phyloP scores from a whole-genome alignment of 1,139 yeast genomes.

The Geotrichum histeridarum region DNA sequence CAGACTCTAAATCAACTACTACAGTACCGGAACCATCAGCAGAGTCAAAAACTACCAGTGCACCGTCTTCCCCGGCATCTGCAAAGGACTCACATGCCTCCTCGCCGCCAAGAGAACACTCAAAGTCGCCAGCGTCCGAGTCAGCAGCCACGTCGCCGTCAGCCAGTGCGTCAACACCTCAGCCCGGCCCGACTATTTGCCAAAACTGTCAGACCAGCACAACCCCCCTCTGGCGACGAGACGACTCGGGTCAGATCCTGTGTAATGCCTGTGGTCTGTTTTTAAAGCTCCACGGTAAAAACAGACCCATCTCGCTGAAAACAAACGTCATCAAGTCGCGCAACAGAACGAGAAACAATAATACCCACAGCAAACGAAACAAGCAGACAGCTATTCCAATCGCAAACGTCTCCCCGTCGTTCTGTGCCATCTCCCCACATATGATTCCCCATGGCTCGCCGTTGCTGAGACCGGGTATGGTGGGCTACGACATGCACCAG shows the following conservation, averaged over 20 bases:
- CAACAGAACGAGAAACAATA: conserved; percentile 49
- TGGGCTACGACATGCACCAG: conserved; percentile 10
- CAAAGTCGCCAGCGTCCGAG: not conserved
- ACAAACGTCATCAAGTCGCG: conserved; percentile 89
- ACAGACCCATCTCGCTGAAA: conserved; percentile 83
- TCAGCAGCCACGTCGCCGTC: not conserved
- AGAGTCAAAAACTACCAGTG: too few relatives aligned
- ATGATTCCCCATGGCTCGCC: conserved; percentile 25
- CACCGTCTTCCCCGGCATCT: too few relatives aligned
- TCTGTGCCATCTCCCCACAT: conserved; percentile 26
- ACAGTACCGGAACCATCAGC: too few relatives aligned
- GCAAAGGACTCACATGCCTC: not conserved
- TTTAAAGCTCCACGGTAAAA: conserved; percentile 81
- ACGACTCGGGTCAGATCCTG: conserved; percentile 84
- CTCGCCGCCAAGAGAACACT: not conserved
- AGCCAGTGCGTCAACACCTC: not conserved
- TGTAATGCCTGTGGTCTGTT: conserved; percentile 94
- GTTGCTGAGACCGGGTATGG: conserved; percentile 21
- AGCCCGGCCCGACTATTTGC: conserved; percentile 52
- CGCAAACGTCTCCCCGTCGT: conserved; percentile 24
- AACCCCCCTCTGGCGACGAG: conserved; percentile 91
- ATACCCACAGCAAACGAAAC: conserved; percentile 6
- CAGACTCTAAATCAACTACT: too few relatives aligned
- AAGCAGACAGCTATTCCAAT: conserved; percentile 23
- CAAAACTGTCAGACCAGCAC: conserved; percentile 87